These are phyloP conservation scores for Sanchytrium tribonematis DNA, from an alignment of 371 early-diverging fungal genomes.

Conservation along the genomic window DNA sequence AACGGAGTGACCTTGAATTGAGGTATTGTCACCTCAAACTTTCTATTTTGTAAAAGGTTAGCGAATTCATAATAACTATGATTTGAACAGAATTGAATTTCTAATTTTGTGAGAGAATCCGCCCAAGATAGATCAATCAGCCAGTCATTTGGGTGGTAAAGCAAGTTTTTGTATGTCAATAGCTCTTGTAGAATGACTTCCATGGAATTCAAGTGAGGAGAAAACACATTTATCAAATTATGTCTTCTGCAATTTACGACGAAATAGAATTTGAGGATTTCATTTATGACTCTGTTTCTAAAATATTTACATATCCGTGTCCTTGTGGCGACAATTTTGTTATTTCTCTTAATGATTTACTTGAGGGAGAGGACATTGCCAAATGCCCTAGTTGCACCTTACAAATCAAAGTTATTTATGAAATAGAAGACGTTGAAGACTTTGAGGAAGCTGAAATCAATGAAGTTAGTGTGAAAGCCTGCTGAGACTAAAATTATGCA, in stretches of 20 bases:
- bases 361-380: slow-evolving; percentile 74
- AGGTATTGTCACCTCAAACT: background rate
- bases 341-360: slow-evolving; percentile 55
- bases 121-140: background rate
- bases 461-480: too few species aligned
- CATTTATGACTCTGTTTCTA: slow-evolving; percentile 60
- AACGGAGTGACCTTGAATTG: background rate
- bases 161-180: background rate
- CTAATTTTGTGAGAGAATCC: background rate
- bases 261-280: slow-evolving; percentile 75
- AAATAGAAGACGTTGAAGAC: slow-evolving; percentile 3
- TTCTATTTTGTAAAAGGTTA: background rate
- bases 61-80: background rate
- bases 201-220: background rate
- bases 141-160: background rate
- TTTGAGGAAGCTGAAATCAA: too few species aligned
- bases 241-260: background rate
- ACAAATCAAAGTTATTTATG: slow-evolving; percentile 32
- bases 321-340: slow-evolving; percentile 99
- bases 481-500: too few species aligned
- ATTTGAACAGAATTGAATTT: background rate
- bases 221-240: background rate
- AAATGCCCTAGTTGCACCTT: slow-evolving; percentile 88
- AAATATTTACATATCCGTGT: slow-evolving; percentile 80
- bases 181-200: background rate